Conservation (phyloP, 192 early-diverging fungal genomes). For the Gaertneriomyces sp. region DNA sequence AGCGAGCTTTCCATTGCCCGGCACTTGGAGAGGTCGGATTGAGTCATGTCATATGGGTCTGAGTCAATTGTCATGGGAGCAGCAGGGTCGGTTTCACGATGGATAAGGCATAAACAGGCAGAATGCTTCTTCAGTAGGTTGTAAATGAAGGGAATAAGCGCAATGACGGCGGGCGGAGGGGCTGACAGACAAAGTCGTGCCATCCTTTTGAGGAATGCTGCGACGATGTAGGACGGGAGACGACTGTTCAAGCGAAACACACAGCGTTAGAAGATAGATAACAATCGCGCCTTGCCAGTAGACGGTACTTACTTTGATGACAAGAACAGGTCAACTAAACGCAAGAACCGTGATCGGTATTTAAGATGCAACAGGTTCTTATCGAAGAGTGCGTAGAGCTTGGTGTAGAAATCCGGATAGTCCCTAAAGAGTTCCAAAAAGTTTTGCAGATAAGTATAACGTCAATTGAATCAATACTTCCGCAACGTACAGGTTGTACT, state of each 20-base stretch:
- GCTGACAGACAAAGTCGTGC: conserved; percentile 75
- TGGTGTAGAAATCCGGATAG: conserved; percentile 96
- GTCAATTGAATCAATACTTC: not conserved
- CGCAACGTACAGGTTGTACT: conserved; percentile 81
- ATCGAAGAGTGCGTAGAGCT: conserved; percentile 90
- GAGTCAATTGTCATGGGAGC: not conserved
- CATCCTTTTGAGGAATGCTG: conserved; percentile 92
- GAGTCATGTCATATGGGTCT: conserved; percentile 54
- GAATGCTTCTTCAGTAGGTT: conserved; percentile 92
- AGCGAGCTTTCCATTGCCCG: conserved; percentile 80
- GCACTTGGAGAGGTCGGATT: conserved; percentile 74
- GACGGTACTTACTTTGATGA: conserved; percentile 61
- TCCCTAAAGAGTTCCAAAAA: conserved; percentile 53
- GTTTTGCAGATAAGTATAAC: not conserved
- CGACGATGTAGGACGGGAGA: conserved; percentile 84
- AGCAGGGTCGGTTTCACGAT: conserved; percentile 33
- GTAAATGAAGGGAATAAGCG: conserved; percentile 86
- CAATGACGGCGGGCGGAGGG: conserved; percentile 81
- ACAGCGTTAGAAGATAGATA: not conserved
- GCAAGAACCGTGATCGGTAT: conserved; percentile 93
- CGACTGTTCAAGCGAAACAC: conserved; percentile 46
- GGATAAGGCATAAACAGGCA: conserved; percentile 82
- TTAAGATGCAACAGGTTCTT: conserved; percentile 86
- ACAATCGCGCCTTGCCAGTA: not conserved
- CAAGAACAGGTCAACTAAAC: conserved; percentile 85